Percentiles rank a stretch among this genome's conserved stretches.
Conservation (phyloP, 306 rosid genomes). For the Glycine latifolia region DNA sequence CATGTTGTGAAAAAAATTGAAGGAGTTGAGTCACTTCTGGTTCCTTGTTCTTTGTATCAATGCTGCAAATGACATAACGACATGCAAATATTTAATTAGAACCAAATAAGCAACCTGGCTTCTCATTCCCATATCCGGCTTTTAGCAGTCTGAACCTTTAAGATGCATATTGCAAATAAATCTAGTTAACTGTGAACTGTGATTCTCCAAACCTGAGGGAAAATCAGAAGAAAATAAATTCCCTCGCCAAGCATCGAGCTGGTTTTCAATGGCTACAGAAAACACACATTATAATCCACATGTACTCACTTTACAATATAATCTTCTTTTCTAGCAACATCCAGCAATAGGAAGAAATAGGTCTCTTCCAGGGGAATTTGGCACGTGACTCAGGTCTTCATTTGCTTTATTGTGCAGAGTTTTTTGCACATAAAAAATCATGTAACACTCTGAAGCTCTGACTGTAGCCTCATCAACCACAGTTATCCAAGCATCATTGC, state of each 20-base stretch:
- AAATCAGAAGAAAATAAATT: constrained; percentile 29
- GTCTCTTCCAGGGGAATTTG: constrained; percentile 58
- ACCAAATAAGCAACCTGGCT: constrained; percentile 30
- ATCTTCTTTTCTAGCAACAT: constrained; percentile 52
- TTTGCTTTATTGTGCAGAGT: constrained; percentile 55
- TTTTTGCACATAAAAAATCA: constrained; percentile 87
- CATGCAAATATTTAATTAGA: constrained; percentile 22
- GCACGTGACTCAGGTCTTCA: constrained; percentile 59
- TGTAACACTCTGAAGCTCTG: constrained; percentile 88
- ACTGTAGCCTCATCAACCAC: constrained; percentile 84
- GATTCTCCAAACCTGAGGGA: constrained; percentile 36
- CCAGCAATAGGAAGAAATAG: constrained; percentile 63
- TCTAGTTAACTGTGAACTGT: background rate
- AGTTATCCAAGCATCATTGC: constrained; percentile 91
- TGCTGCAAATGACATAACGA: constrained; percentile 21
- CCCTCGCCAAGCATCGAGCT: constrained; percentile 27
- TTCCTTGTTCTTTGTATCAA: constrained; percentile 42
- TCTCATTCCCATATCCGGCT: constrained; percentile 3
- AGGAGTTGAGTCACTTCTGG: constrained; percentile 37
- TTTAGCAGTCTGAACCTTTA: constrained; percentile 11
- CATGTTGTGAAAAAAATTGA: constrained; percentile 22
- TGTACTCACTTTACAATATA: constrained; percentile 20
- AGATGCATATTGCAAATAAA: constrained; percentile 31
- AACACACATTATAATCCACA: constrained; percentile 1
- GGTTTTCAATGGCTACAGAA: constrained; percentile 2